Conservation (phyloP, 1,284 basidiomycete species). For the Quambalaria eucalypti region DNA sequence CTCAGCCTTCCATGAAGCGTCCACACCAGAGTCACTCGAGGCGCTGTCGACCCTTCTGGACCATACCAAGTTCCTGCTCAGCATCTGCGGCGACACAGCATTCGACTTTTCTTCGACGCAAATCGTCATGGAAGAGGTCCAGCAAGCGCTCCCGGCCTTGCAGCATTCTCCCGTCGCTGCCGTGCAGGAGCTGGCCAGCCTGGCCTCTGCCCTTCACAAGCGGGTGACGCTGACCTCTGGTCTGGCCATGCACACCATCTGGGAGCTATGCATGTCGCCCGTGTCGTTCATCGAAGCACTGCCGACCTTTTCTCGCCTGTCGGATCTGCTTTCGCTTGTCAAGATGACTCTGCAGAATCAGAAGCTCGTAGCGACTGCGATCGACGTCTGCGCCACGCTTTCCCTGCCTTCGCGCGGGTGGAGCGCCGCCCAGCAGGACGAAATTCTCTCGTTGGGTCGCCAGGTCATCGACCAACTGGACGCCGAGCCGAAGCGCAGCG, state of each 20-base stretch:
- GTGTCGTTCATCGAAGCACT: neutral
- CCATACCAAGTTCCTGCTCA: neutral
- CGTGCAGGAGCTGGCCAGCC: slow-evolving; percentile 3
- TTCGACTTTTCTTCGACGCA: slow-evolving; percentile 27
- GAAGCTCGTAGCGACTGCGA: slow-evolving; percentile 34
- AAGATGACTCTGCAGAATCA: neutral
- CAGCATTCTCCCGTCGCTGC: slow-evolving; percentile 1
- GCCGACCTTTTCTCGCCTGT: slow-evolving; percentile 49
- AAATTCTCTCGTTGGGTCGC: neutral
- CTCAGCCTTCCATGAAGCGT: too few relatives aligned
- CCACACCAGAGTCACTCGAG: too few relatives aligned
- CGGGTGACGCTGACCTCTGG: slow-evolving; percentile 21
- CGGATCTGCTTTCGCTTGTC: slow-evolving; percentile 47
- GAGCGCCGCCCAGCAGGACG: neutral
- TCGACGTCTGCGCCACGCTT: slow-evolving; percentile 24
- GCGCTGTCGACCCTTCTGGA: too few relatives aligned
- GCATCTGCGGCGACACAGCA: neutral
- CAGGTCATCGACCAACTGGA: neutral
- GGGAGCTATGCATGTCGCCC: slow-evolving; percentile 15
- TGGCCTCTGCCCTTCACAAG: slow-evolving; percentile 14
- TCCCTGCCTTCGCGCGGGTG: neutral
- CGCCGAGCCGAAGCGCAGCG: neutral
- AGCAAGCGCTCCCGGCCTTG: slow-evolving; percentile 1
- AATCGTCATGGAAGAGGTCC: slow-evolving; percentile 18
- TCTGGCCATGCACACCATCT: slow-evolving; percentile 25